Evolutionary conservation across 2,329 filamentous ascomycete genomes (phyloP).

Genomic region (Scolecobasidium constrictum): DNA sequence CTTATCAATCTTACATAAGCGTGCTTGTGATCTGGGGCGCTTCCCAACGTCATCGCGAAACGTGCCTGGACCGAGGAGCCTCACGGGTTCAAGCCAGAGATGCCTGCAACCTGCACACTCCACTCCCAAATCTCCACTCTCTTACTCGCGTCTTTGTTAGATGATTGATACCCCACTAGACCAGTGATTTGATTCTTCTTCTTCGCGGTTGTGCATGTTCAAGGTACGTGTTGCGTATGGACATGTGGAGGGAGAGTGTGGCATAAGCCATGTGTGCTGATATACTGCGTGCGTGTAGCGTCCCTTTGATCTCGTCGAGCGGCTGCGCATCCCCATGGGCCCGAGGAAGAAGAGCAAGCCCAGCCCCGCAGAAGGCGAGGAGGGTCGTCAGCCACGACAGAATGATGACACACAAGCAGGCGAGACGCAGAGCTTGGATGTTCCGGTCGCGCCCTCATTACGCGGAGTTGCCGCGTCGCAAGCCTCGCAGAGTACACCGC

Average conservation of each 20-base stretch:
- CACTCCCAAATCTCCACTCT: no score
- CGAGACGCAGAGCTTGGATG: neutral
- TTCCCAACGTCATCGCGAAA: neutral
- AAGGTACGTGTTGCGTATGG: neutral
- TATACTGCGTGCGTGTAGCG: conserved; percentile 7
- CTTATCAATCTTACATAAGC: no score
- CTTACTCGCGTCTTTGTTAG: no score
- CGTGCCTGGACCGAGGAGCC: neutral
- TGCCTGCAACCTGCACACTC: neutral
- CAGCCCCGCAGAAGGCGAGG: conserved; percentile 19
- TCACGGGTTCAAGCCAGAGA: neutral
- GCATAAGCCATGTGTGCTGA: no score
- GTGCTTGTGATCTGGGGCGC: no score
- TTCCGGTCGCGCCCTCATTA: neutral
- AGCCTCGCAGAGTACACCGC: neutral
- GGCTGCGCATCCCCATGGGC: conserved; percentile 19
- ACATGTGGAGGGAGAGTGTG: no score
- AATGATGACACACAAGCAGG: neutral
- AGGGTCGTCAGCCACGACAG: neutral
- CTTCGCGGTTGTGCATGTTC: no score
- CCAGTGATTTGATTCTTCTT: no score
- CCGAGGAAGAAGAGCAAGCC: conserved; percentile 32
- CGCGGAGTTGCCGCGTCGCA: neutral
- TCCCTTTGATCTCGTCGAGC: conserved; percentile 9
- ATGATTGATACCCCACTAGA: no score